Conservation (phyloP, 2,329 filamentous ascomycete species). For the Colletotrichum liaoningense region DNA sequence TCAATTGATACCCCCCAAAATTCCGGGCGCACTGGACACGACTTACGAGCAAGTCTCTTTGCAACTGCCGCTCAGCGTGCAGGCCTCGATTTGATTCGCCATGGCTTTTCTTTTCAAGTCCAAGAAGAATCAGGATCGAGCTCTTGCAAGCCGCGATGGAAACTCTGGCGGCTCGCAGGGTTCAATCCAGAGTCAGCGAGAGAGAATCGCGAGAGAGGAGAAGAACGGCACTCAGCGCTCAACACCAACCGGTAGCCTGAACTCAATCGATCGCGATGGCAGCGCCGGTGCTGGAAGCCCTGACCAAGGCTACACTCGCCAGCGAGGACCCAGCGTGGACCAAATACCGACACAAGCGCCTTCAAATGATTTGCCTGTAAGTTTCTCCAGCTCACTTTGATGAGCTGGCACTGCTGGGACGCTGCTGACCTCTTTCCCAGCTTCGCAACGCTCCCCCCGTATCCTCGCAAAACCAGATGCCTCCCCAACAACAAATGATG, state of each 20-base stretch:
- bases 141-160: conserved; percentile 66
- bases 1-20: conserved; percentile 11
- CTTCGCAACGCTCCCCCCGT: conserved; percentile 64
- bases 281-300: conserved; percentile 71
- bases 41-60: conserved; percentile 24
- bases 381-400: conserved; percentile 50
- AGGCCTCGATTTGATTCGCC: conserved; percentile 52
- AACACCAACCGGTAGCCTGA: conserved; percentile 82
- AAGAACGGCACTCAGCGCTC: conserved; percentile 68
- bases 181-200: conserved; percentile 55
- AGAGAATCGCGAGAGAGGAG: conserved; percentile 60
- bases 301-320: conserved; percentile 70
- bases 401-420: conserved; percentile 41
- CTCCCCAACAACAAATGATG: conserved; percentile 32
- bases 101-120: conserved; percentile 89
- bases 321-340: conserved; percentile 63
- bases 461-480: conserved; percentile 38
- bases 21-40: conserved; percentile 36
- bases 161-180: conserved; percentile 55
- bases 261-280: conserved; percentile 73
- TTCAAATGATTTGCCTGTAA: conserved; percentile 55
- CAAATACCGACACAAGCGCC: conserved; percentile 51
- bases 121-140: conserved; percentile 79
- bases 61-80: conserved; percentile 47
- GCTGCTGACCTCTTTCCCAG: conserved; percentile 46